Evolutionary conservation across 495 filamentous ascomycete species (phyloP), one percentile per base, ranked within the genome.

Genomic region (Tuber aestivum): DNA sequence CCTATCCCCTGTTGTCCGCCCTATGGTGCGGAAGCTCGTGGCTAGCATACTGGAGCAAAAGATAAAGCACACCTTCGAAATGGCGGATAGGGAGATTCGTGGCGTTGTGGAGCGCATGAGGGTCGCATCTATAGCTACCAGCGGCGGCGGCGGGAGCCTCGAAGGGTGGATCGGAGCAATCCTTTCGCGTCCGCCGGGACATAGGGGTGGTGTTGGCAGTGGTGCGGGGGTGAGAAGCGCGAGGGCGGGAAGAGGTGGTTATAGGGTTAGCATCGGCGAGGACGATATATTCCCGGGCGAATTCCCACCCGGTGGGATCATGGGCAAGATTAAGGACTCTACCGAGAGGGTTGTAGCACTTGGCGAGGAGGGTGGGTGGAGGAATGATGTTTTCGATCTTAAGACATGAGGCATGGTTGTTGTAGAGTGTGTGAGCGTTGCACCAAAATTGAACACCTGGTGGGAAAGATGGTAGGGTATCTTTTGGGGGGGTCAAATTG

Each of bases 161-260:
- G 81, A 82, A 56, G 75, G 74, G 32, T 82, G 81, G 81, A 82
- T 82, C 2, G 75, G 70, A 23, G 80, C 80, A 0, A 81, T 82
- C 8, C 32, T 82, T 20, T 82, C 80, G 20, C 76, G 77, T 16
- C 79, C 80, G 1, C 74, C 72, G 35, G 71, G 70, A 18, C 48
- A 42, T 3, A 76, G 65, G 21, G n/a, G n/a, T 7, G 9, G n/a
- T 32, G 12, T 44, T 12, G 14, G 41, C 12, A 2, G 56, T 32
- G 56, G 56, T 32, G 56, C 12, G 10, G 72, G 72, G 41, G 75
- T 44, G 50, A 72, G 75, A 3, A 50, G 69, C n/a, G 75, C 23
- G 3, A 50, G 80, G 20, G 42, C 27, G 3, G 73, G 80, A 32
- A 71, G 72, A 8, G 37, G 70, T 38, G 75, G 71, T 27, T 82